Base-by-base conservation (phyloP, 306 rosid genomes). In the Malus domestica region DNA sequence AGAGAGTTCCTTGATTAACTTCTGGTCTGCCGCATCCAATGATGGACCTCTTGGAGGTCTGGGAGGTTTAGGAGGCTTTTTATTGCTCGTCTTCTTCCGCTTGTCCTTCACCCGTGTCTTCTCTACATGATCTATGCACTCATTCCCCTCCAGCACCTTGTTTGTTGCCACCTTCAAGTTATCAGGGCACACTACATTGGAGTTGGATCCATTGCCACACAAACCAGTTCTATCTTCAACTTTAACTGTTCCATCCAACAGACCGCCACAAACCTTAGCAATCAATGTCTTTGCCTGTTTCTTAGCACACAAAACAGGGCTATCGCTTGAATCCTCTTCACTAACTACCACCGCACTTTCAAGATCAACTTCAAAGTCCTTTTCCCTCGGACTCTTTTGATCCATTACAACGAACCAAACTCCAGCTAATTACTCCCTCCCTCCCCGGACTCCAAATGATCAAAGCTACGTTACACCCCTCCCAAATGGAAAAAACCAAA, bases 1-100 rank as follows among this genome's bases (percentile, higher is more conserved):
- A 20, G 96, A 76, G 61, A 95, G 85, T 82, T 95, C 99, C 87
- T 83, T 89, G 63, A 92, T 83, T 46, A 95, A 78, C 87, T 90
- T 95, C 29, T 78, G 86, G 60, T 95, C 97, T 8, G 97, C 92
- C 1, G 89, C 97, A 80, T 95, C 97, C 80, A 95, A 32, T 3
- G 97, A 88, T 3, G 97, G 97, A 32, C 90, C 91, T 73, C 79
- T 87, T 5, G 97, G 98, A 69, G 98, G 93, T 67, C 99, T 90
- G n/a, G 99, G 99, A 69, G 99, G 99, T 68, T 88, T 95, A 12
- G 83, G 75, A 67, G 98, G 73, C 78, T 90, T 96, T 73, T 88
- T 90, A 70, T 88, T 87, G 87, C 86, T 71, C 0, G 76, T 81
- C 78, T 90, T 95, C 64, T 92, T 92, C n/a, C 79, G 86, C 75